phyloP scores from a whole-genome alignment of 1,284 basidiomycete species.

The Pseudozyma hubeiensis region DNA sequence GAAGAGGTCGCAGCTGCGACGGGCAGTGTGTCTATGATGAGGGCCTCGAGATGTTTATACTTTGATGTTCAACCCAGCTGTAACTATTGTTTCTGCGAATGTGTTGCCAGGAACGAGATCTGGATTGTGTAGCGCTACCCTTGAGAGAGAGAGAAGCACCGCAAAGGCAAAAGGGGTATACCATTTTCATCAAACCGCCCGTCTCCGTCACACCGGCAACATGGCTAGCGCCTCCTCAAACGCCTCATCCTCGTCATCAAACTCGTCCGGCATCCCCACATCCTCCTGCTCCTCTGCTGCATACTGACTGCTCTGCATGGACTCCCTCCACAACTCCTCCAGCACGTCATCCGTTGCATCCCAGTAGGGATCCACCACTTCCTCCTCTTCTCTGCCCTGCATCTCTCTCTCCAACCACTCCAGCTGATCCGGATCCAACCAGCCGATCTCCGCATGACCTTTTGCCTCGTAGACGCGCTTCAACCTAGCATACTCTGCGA shows the following conservation, averaged over 20 bases:
- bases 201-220: constrained; percentile 10
- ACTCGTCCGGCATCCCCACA: neutral
- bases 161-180: no score
- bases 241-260: constrained; percentile 16
- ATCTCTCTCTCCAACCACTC: constrained; percentile 33
- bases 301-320: neutral
- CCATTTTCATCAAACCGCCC: no score
- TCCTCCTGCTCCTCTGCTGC: constrained; percentile 2
- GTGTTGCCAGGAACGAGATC: no score
- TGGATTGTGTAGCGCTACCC: no score
- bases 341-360: constrained; percentile 26
- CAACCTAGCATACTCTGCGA: constrained; percentile 43
- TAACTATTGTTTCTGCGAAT: no score
- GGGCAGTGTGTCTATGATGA: no score
- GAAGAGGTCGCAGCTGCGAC: no score
- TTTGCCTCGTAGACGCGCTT: constrained; percentile 47
- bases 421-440: constrained; percentile 50
- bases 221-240: constrained; percentile 24
- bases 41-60: no score
- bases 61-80: no score
- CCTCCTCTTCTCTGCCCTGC: constrained; percentile 1
- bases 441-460: constrained; percentile 44
- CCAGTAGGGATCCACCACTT: constrained; percentile 21
- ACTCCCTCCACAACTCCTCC: constrained; percentile 35
- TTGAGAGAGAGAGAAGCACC: no score